Conservation (phyloP, 495 filamentous ascomycete genomes). For the Lasiosphaeriaceae sp. region DNA sequence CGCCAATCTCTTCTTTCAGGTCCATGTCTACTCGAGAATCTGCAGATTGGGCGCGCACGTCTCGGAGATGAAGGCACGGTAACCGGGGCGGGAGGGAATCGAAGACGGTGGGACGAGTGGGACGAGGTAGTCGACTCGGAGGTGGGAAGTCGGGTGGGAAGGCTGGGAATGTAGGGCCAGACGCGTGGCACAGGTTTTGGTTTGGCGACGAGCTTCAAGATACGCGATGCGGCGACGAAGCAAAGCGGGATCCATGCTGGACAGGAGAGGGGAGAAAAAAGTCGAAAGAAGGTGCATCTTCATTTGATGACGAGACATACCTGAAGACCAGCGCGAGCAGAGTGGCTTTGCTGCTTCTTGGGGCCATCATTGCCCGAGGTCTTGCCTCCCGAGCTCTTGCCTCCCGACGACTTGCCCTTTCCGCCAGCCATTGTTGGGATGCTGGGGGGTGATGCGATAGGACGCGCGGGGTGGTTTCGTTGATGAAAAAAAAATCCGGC, state of each 20-base stretch:
- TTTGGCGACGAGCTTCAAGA: neutral
- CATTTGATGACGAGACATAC: slow-evolving; percentile 54
- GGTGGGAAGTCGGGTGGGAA: slow-evolving; percentile 1
- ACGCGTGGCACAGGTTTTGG: neutral
- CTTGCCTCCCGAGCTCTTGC: slow-evolving; percentile 81
- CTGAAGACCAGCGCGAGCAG: slow-evolving; percentile 96
- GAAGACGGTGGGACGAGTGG: too few species aligned
- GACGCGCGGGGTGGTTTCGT: slow-evolving; percentile 26
- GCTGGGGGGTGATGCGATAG: slow-evolving; percentile 10
- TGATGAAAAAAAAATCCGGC: slow-evolving; percentile 2
- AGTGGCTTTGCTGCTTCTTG: slow-evolving; percentile 97
- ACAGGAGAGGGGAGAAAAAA: slow-evolving; percentile 10
- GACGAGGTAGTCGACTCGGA: neutral
- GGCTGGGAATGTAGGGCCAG: too few species aligned
- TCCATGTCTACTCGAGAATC: neutral
- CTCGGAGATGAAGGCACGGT: too few species aligned
- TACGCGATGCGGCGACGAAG: neutral
- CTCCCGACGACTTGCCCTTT: slow-evolving; percentile 92
- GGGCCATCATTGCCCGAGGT: slow-evolving; percentile 65
- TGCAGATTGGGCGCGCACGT: neutral
- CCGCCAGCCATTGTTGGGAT: slow-evolving; percentile 62
- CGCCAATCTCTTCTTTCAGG: too few species aligned
- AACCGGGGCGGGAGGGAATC: too few species aligned
- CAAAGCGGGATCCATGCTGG: neutral
- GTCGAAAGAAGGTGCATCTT: slow-evolving; percentile 10